Percentiles rank a stretch among this genome's conserved stretches.
Evolutionary conservation across 1,284 basidiomycete genomes (phyloP).

Genomic region (Kalmanozyma brasiliensis): DNA sequence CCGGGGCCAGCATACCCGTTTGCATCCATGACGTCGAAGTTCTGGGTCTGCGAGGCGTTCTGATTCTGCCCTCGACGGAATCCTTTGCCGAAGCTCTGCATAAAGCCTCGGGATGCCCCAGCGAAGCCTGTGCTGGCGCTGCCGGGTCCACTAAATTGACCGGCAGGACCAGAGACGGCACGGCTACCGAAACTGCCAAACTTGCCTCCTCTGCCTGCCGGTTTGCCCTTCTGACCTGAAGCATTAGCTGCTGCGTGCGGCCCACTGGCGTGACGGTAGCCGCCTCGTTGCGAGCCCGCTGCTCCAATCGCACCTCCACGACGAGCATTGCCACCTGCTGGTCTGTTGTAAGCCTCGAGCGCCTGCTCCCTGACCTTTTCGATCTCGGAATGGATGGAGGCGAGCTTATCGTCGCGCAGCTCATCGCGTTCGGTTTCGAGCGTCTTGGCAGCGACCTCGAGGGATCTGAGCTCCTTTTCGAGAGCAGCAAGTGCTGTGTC

Average conservation of each 20-base stretch:
- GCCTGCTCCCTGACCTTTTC: constrained; percentile 40
- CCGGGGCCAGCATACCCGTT: constrained; percentile 18
- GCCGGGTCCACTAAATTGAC: constrained; percentile 26
- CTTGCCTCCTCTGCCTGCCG: constrained; percentile 34
- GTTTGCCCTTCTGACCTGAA: constrained; percentile 27
- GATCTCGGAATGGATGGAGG: constrained; percentile 33
- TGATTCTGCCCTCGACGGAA: constrained; percentile 34
- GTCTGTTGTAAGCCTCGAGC: constrained; percentile 25
- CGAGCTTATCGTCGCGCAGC: constrained; percentile 39
- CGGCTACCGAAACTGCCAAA: constrained; percentile 30
- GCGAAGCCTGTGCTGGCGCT: constrained; percentile 21
- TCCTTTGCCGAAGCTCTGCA: constrained; percentile 46
- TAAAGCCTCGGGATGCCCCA: constrained; percentile 34
- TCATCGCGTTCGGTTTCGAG: constrained; percentile 41
- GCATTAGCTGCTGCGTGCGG: constrained; percentile 21
- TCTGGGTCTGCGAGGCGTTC: constrained; percentile 14
- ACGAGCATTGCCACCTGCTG: constrained; percentile 15
- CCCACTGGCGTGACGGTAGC: constrained; percentile 40
- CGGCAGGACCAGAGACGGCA: constrained; percentile 39
- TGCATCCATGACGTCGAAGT: constrained; percentile 27
- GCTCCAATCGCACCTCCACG: constrained; percentile 24
- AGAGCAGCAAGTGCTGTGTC: constrained; percentile 37
- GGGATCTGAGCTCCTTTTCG: constrained; percentile 44
- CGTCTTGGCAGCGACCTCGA: constrained; percentile 25
- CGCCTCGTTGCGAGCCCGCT: constrained; percentile 28